Percentiles rank a stretch among this genome's conserved stretches.
These are phyloP conservation scores for Dendrostoma leiphaemia DNA, from an alignment of 2,329 filamentous ascomycete genomes.

Conservation along the genomic window DNA sequence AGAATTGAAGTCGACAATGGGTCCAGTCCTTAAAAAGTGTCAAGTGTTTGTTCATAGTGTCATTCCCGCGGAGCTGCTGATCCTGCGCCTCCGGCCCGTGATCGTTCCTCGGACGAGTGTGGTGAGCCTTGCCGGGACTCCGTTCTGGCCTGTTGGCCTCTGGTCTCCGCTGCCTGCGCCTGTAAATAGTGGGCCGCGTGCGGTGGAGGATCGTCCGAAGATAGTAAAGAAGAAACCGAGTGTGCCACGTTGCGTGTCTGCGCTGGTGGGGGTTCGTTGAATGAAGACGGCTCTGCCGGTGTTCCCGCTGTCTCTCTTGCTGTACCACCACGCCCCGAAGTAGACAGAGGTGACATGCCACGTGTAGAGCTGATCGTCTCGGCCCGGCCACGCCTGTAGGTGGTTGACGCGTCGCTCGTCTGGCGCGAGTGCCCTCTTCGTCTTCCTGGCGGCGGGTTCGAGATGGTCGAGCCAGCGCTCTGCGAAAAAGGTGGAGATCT, in stretches of 20 bases:
- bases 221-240: constrained; percentile 43
- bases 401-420: constrained; percentile 56
- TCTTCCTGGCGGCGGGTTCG: constrained; percentile 52
- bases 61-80: constrained; percentile 30
- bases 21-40: constrained; percentile 20
- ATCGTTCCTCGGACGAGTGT: constrained; percentile 32
- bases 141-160: constrained; percentile 26
- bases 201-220: constrained; percentile 37
- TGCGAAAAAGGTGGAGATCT: constrained; percentile 56
- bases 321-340: constrained; percentile 30
- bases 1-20: background rate
- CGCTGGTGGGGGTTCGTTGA: constrained; percentile 19
- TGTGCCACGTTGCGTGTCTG: constrained; percentile 35
- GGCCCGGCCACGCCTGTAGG: constrained; percentile 34
- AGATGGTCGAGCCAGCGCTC: constrained; percentile 42
- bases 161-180: constrained; percentile 25
- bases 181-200: constrained; percentile 22
- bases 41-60: constrained; percentile 29
- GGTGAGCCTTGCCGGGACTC: constrained; percentile 32
- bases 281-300: constrained; percentile 25
- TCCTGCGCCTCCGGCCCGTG: constrained; percentile 31
- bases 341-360: constrained; percentile 35
- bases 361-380: constrained; percentile 34
- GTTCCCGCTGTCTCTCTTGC: constrained; percentile 30
- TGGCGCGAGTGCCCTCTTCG: constrained; percentile 62